These are phyloP conservation scores for Oryza officinalis DNA, from an alignment of 176 grass and related monocot species.

Conservation along the genomic window DNA sequence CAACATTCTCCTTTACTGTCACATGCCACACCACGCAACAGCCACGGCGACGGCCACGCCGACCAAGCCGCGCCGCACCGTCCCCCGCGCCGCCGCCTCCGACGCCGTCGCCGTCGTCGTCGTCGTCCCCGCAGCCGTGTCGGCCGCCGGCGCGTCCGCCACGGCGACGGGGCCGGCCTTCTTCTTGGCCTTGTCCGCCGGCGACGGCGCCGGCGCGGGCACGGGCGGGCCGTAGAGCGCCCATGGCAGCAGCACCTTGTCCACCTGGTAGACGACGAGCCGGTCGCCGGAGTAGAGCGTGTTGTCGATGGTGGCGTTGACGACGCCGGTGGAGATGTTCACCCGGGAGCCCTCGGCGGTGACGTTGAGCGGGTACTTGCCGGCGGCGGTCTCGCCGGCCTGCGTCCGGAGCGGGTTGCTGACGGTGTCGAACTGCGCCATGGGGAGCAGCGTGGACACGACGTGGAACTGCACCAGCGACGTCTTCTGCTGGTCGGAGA, in stretches of 20 bases:
- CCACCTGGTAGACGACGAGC: conserved; percentile 81
- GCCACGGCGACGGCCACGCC: conserved; percentile 39
- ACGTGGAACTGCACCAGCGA: conserved; percentile 91
- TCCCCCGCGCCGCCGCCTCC: conserved; percentile 5
- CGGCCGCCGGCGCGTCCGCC: conserved; percentile 43
- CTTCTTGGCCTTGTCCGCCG: conserved; percentile 50
- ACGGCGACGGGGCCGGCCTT: conserved; percentile 39
- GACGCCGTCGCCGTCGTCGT: conserved; percentile 26
- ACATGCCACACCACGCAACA: conserved; percentile 50
- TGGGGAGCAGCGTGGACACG: conserved; percentile 35
- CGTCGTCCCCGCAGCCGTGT: conserved; percentile 1
- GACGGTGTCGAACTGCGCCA: conserved; percentile 65
- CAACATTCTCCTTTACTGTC: conserved; percentile 6
- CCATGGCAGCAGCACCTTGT: conserved; percentile 78
- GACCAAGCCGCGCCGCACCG: not conserved
- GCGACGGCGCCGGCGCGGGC: conserved; percentile 53
- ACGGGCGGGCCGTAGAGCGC: conserved; percentile 60
- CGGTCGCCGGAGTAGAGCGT: conserved; percentile 58
- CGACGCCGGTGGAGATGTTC: conserved; percentile 80
- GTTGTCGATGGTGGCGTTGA: conserved; percentile 62
- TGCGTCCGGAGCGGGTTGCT: conserved; percentile 94
- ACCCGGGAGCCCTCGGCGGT: conserved; percentile 48
- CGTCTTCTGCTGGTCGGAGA: conserved; percentile 82
- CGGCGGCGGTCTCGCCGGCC: conserved; percentile 58
- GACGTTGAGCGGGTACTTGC: conserved; percentile 78